Conservation (phyloP, 1,284 basidiomycete genomes). For the Golubevia sp. region DNA sequence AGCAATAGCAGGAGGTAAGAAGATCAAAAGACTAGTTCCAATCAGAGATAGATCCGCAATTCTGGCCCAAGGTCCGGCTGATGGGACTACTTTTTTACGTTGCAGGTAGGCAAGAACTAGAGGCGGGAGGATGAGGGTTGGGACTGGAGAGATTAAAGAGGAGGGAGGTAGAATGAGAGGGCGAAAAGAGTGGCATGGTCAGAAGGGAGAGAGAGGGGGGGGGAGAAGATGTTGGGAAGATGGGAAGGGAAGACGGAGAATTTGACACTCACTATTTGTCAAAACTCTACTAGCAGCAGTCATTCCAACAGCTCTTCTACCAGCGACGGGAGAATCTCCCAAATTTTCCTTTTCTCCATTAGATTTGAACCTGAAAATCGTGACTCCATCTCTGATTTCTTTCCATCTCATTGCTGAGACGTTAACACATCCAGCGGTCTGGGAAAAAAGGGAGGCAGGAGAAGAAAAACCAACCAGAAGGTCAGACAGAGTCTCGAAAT, state of each 20-base stretch:
- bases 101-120: conserved; percentile 64
- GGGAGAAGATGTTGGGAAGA: background rate
- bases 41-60: conserved; percentile 51
- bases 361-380: conserved; percentile 62
- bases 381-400: conserved; percentile 67
- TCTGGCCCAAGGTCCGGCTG: conserved; percentile 20
- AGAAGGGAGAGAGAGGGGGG: background rate
- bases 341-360: conserved; percentile 53
- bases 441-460: no score
- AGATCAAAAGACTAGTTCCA: conserved; percentile 65
- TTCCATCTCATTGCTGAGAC: conserved; percentile 68
- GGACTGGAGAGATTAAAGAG: conserved; percentile 15
- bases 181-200: no score
- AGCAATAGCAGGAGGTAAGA: conserved; percentile 67
- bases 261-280: conserved; percentile 64
- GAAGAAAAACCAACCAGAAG: no score
- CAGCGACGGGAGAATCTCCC: conserved; percentile 64
- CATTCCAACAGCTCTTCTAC: conserved; percentile 65
- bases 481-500: no score
- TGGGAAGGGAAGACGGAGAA: background rate
- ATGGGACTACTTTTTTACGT: conserved; percentile 23
- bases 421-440: conserved; percentile 65
- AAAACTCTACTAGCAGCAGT: conserved; percentile 65
- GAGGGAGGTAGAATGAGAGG: background rate
- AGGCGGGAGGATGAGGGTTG: conserved; percentile 66